Evolutionary conservation across 2,329 filamentous ascomycete genomes (phyloP), one percentile per base, ranked within the genome.

Genomic region (Ampelomyces quisqualis): DNA sequence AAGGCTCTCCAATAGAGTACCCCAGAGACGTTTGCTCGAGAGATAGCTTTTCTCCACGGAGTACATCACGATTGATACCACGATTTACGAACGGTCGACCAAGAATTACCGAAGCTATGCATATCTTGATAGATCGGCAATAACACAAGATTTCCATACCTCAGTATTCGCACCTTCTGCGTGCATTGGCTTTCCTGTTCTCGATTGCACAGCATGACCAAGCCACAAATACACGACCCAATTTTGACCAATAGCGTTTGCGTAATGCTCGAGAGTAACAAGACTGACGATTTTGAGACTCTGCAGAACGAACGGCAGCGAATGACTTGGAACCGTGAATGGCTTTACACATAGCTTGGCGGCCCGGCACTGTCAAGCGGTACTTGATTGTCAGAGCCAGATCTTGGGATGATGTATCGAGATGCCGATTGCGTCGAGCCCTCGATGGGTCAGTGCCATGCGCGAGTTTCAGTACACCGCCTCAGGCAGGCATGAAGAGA

Each of bases 381-480:
- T 26, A 45, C 24, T 24, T 39, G 8, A 29, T 17, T 14, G 11
- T 43, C 24, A 38, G 29, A 33, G 24, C 21, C 33, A 37, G 21
- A 37, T 39, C 10, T 36, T 34, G 34, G 39, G 26, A 45, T 38
- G 38, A 43, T 40, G 42, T 26, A 33, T 22, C 11, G 20, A 21
- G 3, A 13, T 35, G 27, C 29, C 13, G 32, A 40, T 18, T 28
- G 39, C 21, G 31, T 37, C 10, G 18, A 17, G 38, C 35, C 40
- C 9, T 20, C 24, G 10, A 34, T 46, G 40, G 47, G 45, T 48
- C 43, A 56, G 82, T 76, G 48, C 75, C 72, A 28, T 91, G 74
- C 59, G 75, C 78, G 53, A 77, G 70, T 71, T 82, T 87, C 88
- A 87, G 91, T 18, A 73, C 71, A 39, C 73, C 69, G 65, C 80